These are phyloP conservation scores for Calonectria honghensis DNA, from an alignment of 2,329 filamentous ascomycete species.

Conservation along the genomic window DNA sequence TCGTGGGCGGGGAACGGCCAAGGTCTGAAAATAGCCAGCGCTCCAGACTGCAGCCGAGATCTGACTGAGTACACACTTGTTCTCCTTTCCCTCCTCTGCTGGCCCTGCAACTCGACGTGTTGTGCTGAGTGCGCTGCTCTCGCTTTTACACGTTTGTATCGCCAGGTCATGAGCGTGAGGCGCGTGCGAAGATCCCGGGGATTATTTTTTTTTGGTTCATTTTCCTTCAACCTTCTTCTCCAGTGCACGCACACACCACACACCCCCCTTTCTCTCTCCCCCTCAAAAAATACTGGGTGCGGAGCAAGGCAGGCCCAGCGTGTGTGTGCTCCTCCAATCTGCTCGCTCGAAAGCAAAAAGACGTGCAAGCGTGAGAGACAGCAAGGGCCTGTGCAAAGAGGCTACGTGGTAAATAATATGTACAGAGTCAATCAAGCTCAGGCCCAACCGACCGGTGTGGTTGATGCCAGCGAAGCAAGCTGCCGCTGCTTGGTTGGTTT, in stretches of 20 bases:
- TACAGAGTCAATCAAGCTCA: constrained; percentile 26
- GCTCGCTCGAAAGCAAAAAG: constrained; percentile 8
- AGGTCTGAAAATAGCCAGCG: constrained; percentile 40
- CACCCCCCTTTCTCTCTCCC: neutral
- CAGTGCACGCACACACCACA: neutral
- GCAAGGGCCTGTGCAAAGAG: constrained; percentile 28
- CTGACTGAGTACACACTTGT: constrained; percentile 25
- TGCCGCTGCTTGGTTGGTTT: constrained; percentile 22
- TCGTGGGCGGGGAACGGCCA: constrained; percentile 33
- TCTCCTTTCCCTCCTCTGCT: neutral
- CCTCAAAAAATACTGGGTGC: neutral
- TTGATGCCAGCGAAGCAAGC: constrained; percentile 51
- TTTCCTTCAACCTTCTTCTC: constrained; percentile 17
- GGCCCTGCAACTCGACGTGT: neutral
- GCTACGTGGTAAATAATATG: constrained; percentile 32
- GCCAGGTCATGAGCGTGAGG: constrained; percentile 17
- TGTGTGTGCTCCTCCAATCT: constrained; percentile 26
- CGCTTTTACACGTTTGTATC: constrained; percentile 26
- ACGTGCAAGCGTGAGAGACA: constrained; percentile 12
- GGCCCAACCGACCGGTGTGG: constrained; percentile 26
- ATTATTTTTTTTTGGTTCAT: constrained; percentile 12
- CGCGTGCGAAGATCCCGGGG: constrained; percentile 29
- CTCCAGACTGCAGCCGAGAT: constrained; percentile 20
- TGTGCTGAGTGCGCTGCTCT: neutral
- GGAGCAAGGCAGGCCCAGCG: constrained; percentile 8